Percentiles rank a stretch among this genome's conserved stretches.
phyloP scores from a whole-genome alignment of 305 asterid genomes.

The Fraxinus dipetala region DNA sequence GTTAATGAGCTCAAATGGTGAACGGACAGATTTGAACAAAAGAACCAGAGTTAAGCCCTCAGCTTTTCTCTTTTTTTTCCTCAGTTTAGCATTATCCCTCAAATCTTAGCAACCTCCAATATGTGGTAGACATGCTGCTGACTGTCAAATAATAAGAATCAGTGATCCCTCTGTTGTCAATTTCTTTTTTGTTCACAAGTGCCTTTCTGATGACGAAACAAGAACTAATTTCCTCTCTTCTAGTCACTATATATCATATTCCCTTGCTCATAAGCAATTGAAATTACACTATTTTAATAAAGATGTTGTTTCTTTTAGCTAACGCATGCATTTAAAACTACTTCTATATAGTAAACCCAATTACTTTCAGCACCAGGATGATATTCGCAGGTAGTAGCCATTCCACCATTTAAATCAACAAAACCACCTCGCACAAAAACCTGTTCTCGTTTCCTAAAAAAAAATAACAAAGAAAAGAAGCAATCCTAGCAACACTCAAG shows the following conservation, averaged over 20 bases:
- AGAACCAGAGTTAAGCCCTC: background rate
- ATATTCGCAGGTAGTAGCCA: background rate
- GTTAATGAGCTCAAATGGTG: background rate
- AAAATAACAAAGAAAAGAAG: background rate
- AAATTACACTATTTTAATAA: background rate
- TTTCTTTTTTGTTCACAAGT: background rate
- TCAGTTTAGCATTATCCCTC: background rate
- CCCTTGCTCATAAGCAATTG: background rate
- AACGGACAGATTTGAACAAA: background rate
- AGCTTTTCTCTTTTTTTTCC: background rate
- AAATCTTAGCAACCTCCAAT: background rate
- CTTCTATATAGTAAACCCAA: background rate
- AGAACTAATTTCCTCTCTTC: background rate
- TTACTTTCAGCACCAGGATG: background rate
- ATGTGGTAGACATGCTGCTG: background rate
- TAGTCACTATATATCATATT: background rate
- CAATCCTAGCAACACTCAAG: background rate
- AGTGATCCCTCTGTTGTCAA: background rate
- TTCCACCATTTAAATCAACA: background rate
- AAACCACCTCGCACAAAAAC: background rate
- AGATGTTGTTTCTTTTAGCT: background rate
- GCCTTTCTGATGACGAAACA: background rate
- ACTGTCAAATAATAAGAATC: constrained; percentile 2
- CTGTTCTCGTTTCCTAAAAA: background rate
- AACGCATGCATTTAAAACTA: background rate